Percentiles rank a stretch among this genome's conserved stretches.
phyloP scores from a whole-genome alignment of 2,329 filamentous ascomycete genomes.

The Colletotrichum sp. region DNA sequence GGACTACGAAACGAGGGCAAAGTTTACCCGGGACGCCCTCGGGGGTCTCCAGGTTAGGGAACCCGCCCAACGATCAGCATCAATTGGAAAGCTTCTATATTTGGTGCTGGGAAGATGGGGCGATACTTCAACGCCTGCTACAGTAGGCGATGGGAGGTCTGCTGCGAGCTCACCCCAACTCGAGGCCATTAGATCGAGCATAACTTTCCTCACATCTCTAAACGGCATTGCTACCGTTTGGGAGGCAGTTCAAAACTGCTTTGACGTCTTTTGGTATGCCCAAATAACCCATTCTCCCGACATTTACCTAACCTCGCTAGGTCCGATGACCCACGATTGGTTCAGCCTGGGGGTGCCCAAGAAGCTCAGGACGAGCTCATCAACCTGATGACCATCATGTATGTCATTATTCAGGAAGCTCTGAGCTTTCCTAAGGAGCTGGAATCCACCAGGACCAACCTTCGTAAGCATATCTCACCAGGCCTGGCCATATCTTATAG shows the following conservation, averaged over 20 bases:
- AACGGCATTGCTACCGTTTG: conserved; percentile 58
- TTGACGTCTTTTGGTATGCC: conserved; percentile 59
- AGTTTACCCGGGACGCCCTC: conserved; percentile 64
- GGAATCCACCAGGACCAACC: conserved; percentile 48
- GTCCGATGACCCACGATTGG: conserved; percentile 50
- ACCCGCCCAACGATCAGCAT: conserved; percentile 52
- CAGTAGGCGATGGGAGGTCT: conserved; percentile 46
- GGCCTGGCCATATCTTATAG: conserved; percentile 8
- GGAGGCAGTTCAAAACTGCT: conserved; percentile 52
- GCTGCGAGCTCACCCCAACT: conserved; percentile 62
- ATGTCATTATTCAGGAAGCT: conserved; percentile 62
- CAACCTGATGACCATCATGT: conserved; percentile 68
- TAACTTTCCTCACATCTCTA: conserved; percentile 54
- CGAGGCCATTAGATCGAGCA: conserved; percentile 62
- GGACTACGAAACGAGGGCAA: conserved; percentile 56
- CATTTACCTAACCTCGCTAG: conserved; percentile 40
- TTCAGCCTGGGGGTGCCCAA: conserved; percentile 44
- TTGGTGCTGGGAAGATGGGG: conserved; percentile 74
- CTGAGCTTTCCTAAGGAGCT: conserved; percentile 58
- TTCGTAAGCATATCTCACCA: conserved; percentile 47
- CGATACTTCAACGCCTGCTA: conserved; percentile 62
- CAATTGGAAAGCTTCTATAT: conserved; percentile 64
- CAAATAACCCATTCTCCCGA: not conserved
- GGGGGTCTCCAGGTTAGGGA: conserved; percentile 49
- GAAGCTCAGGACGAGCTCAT: conserved; percentile 65